Conservation (phyloP, 108 stramenopile species). For the Ochromonas danica region DNA sequence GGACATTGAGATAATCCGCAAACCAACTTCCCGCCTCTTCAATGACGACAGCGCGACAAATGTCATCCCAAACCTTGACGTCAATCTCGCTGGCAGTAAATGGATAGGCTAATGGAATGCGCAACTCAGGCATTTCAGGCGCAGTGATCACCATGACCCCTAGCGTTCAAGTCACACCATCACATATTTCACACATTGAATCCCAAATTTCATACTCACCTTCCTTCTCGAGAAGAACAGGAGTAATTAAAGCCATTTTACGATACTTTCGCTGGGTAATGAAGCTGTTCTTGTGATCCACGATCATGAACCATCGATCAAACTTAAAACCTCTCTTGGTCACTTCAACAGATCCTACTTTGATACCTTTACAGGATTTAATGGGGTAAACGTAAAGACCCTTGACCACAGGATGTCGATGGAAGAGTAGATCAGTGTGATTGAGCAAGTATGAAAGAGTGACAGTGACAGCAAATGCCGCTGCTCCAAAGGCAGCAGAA, state of each 20-base stretch:
- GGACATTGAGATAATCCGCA: conserved; percentile 37
- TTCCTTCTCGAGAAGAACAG: conserved; percentile 38
- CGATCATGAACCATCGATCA: conserved; percentile 59
- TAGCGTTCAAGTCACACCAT: not conserved
- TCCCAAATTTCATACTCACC: conserved; percentile 18
- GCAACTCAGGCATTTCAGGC: conserved; percentile 44
- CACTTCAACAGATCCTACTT: conserved; percentile 38
- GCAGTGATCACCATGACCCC: conserved; percentile 42
- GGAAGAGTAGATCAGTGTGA: too few relatives aligned
- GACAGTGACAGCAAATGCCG: too few relatives aligned
- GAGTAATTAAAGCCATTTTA: conserved; percentile 52
- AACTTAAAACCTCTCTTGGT: conserved; percentile 44
- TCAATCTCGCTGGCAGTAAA: not conserved
- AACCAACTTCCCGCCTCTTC: conserved; percentile 55
- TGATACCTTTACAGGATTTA: conserved; percentile 55
- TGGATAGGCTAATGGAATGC: conserved; percentile 40
- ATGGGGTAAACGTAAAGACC: conserved; percentile 57
- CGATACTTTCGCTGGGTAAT: conserved; percentile 50
- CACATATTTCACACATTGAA: not conserved
- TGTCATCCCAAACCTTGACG: conserved; percentile 52
- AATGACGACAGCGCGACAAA: conserved; percentile 47
- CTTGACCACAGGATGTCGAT: too few relatives aligned
- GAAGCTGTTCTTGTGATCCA: conserved; percentile 50
- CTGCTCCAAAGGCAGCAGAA: too few relatives aligned
- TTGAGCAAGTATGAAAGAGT: too few relatives aligned